phyloP scores from a whole-genome alignment of 164 flowering plant genomes.

The Vitis rupestris region DNA sequence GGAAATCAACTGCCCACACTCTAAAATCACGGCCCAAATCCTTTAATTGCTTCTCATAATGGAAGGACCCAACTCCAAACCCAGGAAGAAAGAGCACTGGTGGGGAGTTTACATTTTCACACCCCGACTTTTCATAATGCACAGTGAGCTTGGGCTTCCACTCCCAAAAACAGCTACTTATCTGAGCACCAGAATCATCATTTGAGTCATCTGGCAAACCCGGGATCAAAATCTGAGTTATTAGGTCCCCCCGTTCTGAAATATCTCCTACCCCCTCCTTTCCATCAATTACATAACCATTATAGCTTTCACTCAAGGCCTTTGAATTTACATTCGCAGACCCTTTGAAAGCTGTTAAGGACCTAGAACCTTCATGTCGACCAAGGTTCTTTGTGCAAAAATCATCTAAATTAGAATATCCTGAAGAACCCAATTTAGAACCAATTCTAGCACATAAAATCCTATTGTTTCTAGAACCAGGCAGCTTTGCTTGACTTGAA shows the following conservation, averaged over 20 bases:
- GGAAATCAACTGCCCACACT: slow-evolving; percentile 92
- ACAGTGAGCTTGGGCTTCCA: slow-evolving; percentile 86
- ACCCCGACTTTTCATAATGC: slow-evolving; percentile 79
- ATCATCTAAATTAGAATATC: slow-evolving; percentile 3
- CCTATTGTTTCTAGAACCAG: slow-evolving; percentile 19
- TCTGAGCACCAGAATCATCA: slow-evolving; percentile 54
- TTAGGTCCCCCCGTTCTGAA: slow-evolving; percentile 30
- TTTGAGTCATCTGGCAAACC: slow-evolving; percentile 70
- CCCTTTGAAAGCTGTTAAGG: slow-evolving; percentile 18
- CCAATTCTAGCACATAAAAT: slow-evolving; percentile 16
- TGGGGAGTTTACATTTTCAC: slow-evolving; percentile 68
- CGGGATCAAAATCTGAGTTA: slow-evolving; percentile 62
- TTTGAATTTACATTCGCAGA: slow-evolving; percentile 18
- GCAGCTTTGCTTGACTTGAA: slow-evolving; percentile 20
- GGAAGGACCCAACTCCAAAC: slow-evolving; percentile 95
- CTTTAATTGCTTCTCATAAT: slow-evolving; percentile 90
- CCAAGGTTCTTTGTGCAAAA: slow-evolving; percentile 3
- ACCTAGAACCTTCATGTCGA: slow-evolving; percentile 11
- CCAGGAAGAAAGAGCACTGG: slow-evolving; percentile 89
- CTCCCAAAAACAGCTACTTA: slow-evolving; percentile 76
- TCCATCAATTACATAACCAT: slow-evolving; percentile 50
- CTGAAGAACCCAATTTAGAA: slow-evolving; percentile 11
- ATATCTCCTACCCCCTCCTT: slow-evolving; percentile 31
- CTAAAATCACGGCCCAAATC: slow-evolving; percentile 88
- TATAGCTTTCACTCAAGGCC: slow-evolving; percentile 28